A percentile compares a stretch with the other conserved stretches of the same genome.
phyloP scores from a whole-genome alignment of 768 basidiomycete species.

The Asterophora lycoperdoides region DNA sequence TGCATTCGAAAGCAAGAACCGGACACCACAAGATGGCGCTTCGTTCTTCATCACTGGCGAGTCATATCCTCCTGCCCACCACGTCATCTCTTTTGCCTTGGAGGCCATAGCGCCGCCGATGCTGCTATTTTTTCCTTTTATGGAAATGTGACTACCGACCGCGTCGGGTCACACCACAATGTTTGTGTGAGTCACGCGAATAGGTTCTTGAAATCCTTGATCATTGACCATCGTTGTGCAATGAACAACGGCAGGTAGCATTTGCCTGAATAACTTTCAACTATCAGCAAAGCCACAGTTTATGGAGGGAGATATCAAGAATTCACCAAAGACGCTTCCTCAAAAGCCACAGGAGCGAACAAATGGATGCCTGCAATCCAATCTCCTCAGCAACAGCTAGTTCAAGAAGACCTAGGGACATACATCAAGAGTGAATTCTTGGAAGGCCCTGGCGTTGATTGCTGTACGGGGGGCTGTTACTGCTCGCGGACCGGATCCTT shows the following conservation, averaged over 20 bases:
- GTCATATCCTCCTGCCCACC: not conserved
- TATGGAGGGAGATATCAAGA: not conserved
- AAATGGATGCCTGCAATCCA: not conserved
- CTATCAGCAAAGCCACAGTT: not conserved
- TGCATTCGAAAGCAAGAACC: too few relatives aligned
- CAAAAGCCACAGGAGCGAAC: not conserved
- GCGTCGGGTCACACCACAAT: not conserved
- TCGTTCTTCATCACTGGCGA: not conserved
- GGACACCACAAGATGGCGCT: not conserved
- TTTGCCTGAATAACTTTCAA: not conserved
- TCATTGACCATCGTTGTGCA: not conserved
- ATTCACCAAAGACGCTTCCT: not conserved
- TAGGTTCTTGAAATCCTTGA: not conserved
- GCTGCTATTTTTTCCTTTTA: not conserved
- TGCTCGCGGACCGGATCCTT: not conserved
- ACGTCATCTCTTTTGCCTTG: not conserved
- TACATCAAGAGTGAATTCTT: not conserved
- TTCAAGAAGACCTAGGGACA: not conserved
- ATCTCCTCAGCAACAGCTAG: not conserved
- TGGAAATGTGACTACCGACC: not conserved
- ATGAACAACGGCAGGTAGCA: constrained; percentile 1
- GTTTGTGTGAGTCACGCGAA: not conserved
- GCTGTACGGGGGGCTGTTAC: not conserved
- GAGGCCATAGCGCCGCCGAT: too few relatives aligned
- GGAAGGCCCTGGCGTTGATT: not conserved